These are phyloP conservation scores for Suhomyces chickasaworum DNA, from an alignment of 1,139 yeast genomes.

Conservation along the genomic window DNA sequence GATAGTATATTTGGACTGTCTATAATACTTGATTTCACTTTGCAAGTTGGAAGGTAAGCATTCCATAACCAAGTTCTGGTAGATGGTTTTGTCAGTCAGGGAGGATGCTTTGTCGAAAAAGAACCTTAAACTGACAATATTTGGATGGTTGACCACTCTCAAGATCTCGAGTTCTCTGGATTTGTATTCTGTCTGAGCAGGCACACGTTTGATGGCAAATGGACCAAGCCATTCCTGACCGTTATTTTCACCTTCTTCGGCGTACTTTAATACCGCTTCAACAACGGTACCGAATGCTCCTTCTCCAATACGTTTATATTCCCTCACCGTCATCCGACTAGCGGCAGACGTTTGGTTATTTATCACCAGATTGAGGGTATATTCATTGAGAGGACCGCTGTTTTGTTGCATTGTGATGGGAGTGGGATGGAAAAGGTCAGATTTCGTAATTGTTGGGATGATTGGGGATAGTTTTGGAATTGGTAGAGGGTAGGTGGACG, in stretches of 20 bases:
- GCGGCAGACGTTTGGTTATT: conserved; percentile 56
- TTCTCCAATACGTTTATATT: conserved; percentile 74
- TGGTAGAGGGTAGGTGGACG: conserved; percentile 6
- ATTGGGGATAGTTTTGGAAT: neutral
- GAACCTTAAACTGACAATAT: conserved; percentile 64
- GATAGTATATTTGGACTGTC: conserved; percentile 60
- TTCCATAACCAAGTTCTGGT: conserved; percentile 83
- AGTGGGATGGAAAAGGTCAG: neutral
- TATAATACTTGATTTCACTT: conserved; percentile 69
- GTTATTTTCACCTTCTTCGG: conserved; percentile 24
- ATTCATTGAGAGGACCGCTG: conserved; percentile 23
- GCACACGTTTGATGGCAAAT: conserved; percentile 78
- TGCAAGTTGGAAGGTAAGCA: conserved; percentile 80
- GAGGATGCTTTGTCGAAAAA: conserved; percentile 68
- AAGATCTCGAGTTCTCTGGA: conserved; percentile 76
- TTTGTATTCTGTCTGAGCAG: conserved; percentile 83
- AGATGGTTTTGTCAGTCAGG: conserved; percentile 56
- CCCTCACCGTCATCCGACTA: conserved; percentile 67
- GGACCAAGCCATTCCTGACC: conserved; percentile 65
- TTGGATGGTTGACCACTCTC: conserved; percentile 75
- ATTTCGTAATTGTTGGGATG: neutral
- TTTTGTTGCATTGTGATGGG: conserved; percentile 10
- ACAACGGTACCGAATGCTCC: conserved; percentile 86
- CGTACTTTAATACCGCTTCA: conserved; percentile 59
- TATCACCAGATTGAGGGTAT: conserved; percentile 56